Evolutionary conservation across 2,329 filamentous ascomycete genomes (phyloP).

Genomic region (Stemphylium beticola): DNA sequence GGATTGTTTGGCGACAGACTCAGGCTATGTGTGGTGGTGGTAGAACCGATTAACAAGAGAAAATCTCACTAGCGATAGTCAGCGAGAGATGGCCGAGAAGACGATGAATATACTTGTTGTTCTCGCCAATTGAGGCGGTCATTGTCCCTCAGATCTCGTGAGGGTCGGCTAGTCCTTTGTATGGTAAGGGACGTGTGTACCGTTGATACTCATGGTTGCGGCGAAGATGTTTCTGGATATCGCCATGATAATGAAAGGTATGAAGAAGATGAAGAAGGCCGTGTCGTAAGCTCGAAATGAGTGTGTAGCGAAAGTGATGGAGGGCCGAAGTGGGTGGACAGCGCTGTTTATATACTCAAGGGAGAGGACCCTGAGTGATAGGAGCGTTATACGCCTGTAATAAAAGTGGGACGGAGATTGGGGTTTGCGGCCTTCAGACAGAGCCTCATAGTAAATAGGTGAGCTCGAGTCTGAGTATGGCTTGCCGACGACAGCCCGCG

Average conservation of each 20-base stretch:
- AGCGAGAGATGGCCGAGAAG: neutral
- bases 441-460: slow-evolving; percentile 11
- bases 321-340: neutral
- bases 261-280: neutral
- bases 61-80: neutral
- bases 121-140: neutral
- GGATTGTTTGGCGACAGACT: neutral
- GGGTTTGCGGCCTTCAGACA: slow-evolving; percentile 14
- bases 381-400: neutral
- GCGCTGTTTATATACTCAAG: slow-evolving; percentile 9
- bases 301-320: slow-evolving; percentile 5
- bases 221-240: neutral
- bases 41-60: neutral
- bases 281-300: neutral
- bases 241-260: neutral
- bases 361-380: neutral
- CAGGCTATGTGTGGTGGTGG: neutral
- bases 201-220: neutral
- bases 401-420: slow-evolving; percentile 9
- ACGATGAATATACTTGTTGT: slow-evolving; percentile 2
- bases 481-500: slow-evolving; percentile 8
- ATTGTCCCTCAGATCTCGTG: neutral
- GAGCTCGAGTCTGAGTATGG: slow-evolving; percentile 14
- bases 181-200: neutral
- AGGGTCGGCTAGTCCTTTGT: neutral